These are phyloP conservation scores for Hyaloscypha hepaticicola DNA, from an alignment of 495 filamentous ascomycete genomes.

Conservation along the genomic window DNA sequence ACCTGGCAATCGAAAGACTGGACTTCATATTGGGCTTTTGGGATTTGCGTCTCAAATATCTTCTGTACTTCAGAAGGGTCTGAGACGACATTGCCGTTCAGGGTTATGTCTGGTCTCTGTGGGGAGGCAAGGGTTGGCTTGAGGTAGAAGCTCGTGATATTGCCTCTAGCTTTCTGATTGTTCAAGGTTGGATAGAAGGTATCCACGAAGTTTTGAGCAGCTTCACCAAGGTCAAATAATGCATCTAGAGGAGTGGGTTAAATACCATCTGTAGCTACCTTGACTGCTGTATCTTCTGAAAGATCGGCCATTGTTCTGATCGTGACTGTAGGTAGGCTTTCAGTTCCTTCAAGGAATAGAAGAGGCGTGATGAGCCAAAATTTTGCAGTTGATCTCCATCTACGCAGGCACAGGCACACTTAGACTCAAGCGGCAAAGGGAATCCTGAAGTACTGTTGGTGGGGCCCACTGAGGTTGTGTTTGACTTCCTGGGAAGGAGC, in stretches of 20 bases:
- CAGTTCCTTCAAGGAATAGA: not conserved
- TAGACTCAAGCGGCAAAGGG: not conserved
- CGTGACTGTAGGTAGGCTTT: too few relatives aligned
- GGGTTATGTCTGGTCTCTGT: slow-evolving; percentile 27
- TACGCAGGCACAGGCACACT: not conserved
- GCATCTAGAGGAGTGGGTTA: not conserved
- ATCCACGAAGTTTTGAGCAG: slow-evolving; percentile 31
- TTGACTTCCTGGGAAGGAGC: not conserved
- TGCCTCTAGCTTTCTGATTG: slow-evolving; percentile 8
- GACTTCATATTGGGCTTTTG: slow-evolving; percentile 49
- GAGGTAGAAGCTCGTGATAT: slow-evolving; percentile 28
- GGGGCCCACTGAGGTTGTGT: not conserved
- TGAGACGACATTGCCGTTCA: slow-evolving; percentile 30
- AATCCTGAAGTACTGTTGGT: not conserved
- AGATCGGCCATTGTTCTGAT: slow-evolving; percentile 19
- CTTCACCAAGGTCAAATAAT: slow-evolving; percentile 16
- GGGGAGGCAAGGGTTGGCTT: slow-evolving; percentile 21
- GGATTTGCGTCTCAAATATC: slow-evolving; percentile 27
- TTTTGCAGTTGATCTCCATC: not conserved
- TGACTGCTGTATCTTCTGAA: slow-evolving; percentile 28
- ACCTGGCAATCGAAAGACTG: slow-evolving; percentile 71
- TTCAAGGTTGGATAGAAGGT: slow-evolving; percentile 29
- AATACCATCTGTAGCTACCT: slow-evolving; percentile 26
- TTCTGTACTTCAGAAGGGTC: slow-evolving; percentile 21
- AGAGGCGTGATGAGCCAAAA: not conserved